Base-by-base conservation (phyloP, 768 basidiomycete species). In the Calocera viscosa region DNA sequence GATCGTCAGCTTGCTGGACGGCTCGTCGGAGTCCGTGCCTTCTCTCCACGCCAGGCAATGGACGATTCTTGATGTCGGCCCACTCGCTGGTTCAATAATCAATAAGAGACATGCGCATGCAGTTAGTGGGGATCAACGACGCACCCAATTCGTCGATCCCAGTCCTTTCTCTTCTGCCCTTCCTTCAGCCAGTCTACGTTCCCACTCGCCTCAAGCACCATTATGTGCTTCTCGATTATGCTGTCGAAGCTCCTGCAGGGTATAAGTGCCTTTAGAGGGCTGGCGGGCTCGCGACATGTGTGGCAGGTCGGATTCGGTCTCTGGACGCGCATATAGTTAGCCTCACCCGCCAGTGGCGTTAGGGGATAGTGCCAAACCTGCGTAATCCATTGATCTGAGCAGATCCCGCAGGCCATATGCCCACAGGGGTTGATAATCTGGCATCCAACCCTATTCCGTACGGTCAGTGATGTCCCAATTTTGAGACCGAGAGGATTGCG, bases 341-440 rank as follows among this genome's bases (percentile, higher is more conserved):
- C 14, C 30, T 60, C 5, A 26, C 30, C 14, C 24, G 2, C 30
- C 26, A 60, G 53, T 11, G 10, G 49, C 14, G 30, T 22, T 5
- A 28, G 30, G 5, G 19, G 19, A 16, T 28, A 14, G 5, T 11
- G 26, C 7, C 53, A 30, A 5, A 60, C 53, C 53, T 60, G 53
- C 14, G 30, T 32, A 2, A 60, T 60, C 53, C 53, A 60, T 60
- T 26, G 26, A 60, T 60, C 53, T 11, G 53, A 60, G 53, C 53
- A 60, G 24, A 60, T 60, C 24, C 53, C 53, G 53, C 53, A 60
- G 8, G 53, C 53, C 24, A 60, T 60, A 26, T 60, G 53, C 53
- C 53, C 53, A 60, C 53, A 60, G 19, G 53, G 53, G 53, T 60
- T 60, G 11, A 60, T 32, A 28, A 26, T 16, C 53, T 60, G 53